Evolutionary conservation across 345 rosid species (phyloP).

Genomic region (Clausena lansium): DNA sequence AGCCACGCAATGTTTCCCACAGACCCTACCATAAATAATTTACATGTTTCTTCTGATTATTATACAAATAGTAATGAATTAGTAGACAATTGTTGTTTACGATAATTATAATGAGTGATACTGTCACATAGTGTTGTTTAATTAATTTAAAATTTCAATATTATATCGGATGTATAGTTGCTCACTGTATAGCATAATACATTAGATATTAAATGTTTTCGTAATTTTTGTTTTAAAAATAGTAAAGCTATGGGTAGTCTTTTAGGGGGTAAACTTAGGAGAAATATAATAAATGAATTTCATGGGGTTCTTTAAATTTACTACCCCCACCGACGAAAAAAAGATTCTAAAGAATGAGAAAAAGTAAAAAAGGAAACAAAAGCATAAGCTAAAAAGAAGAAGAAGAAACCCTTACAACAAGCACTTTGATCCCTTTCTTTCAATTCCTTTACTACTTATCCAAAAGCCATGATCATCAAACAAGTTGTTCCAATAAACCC

Average conservation of each 20-base stretch:
- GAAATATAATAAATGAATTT: too few relatives aligned
- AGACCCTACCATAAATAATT: conserved; percentile 6
- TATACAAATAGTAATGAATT: too few relatives aligned
- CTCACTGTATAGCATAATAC: too few relatives aligned
- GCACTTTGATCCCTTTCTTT: conserved; percentile 17
- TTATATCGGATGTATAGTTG: too few relatives aligned
- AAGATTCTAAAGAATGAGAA: conserved; percentile 4
- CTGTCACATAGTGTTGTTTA: too few relatives aligned
- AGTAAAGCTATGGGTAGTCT: too few relatives aligned
- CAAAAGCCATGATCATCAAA: conserved; percentile 8
- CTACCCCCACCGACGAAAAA: conserved; percentile 17
- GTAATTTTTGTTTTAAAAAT: too few relatives aligned
- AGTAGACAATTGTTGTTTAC: not conserved
- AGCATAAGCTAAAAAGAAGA: not conserved
- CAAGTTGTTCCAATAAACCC: conserved; percentile 13
- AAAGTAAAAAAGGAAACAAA: not conserved
- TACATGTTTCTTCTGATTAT: not conserved
- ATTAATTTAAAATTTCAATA: too few relatives aligned
- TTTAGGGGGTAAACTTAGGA: too few relatives aligned
- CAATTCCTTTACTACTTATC: not conserved
- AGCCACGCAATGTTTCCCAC: conserved; percentile 21
- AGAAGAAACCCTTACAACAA: not conserved
- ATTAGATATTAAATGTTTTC: not conserved
- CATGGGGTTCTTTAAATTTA: not conserved
- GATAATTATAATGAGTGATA: too few relatives aligned